Evolutionary conservation across 345 rosid species (phyloP), one percentile per base, ranked within the genome.

Genomic region (Eucalyptus pauciflora): DNA sequence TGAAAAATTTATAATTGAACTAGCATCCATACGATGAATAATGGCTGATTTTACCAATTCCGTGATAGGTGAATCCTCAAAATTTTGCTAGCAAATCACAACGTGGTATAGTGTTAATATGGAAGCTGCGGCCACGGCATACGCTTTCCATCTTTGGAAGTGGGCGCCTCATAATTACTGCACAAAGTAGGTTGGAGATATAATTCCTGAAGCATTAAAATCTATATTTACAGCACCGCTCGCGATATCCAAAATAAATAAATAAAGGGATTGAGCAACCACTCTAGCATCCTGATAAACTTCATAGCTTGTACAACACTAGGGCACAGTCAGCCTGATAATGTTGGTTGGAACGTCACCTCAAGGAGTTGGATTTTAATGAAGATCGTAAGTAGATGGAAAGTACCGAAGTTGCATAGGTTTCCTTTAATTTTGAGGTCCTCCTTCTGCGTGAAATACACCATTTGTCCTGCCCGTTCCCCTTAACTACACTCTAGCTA

Each of bases 1-100:
- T 69, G 0, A 17, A 69, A 69, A n/a, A 3, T 33, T 69, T 69
- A 17, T 0, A 5, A 33, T 1, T 18, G 13, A 69, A 31, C 11
- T 33, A 9, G 1, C 4, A 33, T 69, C 24, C 7, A 0, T 17
- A 17, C 4, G 5, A 18, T 69, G 8, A 18, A 17, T 69, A 4
- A 69, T 4, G 3, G 5, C 2, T 8, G 7, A 33, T 33, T 33
- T 33, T 10, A 18, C 33, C 22, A 69, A 33, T 69, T 33, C 7
- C 0, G 2, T 10, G 22, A 8, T 16, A 69, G 1, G 80, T 60
- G 3, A 29, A 27, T 60, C 67, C n/a, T 60, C 31, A 60, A 25
- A 60, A 58, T 58, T 13, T 58, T 58, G 64, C n/a, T 58, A 13
- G 64, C 13, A 58, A 25, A 58, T 25, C 29, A 58, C 64, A 58